A percentile compares a stretch with the other conserved stretches of the same genome.
These are phyloP conservation scores for Sistotremastrum suecicum DNA, from an alignment of 768 basidiomycete genomes.

Conservation along the genomic window DNA sequence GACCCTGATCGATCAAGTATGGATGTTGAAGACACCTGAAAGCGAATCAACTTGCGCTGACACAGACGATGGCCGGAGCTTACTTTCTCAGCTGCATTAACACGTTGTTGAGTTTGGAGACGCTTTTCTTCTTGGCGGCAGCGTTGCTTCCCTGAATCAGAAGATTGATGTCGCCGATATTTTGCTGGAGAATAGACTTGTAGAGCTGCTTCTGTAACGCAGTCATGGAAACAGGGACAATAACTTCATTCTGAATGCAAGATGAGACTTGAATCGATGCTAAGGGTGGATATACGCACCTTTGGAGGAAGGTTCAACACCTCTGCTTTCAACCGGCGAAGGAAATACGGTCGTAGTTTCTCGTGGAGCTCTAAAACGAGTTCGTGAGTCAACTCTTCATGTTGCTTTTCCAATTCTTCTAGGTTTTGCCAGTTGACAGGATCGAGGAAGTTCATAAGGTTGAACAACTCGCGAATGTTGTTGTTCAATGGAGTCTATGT, in stretches of 20 bases:
- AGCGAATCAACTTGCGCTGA: conserved; percentile 2
- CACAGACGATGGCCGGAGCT: conserved; percentile 12
- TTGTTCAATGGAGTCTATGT: conserved; percentile 85
- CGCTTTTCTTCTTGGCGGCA: conserved; percentile 20
- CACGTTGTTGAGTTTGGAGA: conserved; percentile 61
- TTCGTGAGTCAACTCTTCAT: conserved; percentile 67
- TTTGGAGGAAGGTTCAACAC: conserved; percentile 87
- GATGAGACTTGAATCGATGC: background rate
- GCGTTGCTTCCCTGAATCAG: conserved; percentile 32
- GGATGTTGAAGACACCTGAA: conserved; percentile 81
- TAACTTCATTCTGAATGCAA: conserved; percentile 62
- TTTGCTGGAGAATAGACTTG: conserved; percentile 67
- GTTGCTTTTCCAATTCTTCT: conserved; percentile 55
- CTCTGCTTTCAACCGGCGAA: conserved; percentile 87
- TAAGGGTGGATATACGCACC: conserved; percentile 26
- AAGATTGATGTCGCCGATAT: conserved; percentile 48
- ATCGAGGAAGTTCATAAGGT: conserved; percentile 92
- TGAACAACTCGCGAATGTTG: conserved; percentile 93
- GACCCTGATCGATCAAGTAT: conserved; percentile 65
- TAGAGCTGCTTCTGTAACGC: conserved; percentile 82
- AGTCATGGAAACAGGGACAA: conserved; percentile 81
- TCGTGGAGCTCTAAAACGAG: conserved; percentile 68
- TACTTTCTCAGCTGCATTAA: conserved; percentile 84
- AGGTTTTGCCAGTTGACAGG: conserved; percentile 64
- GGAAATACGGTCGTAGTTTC: conserved; percentile 75